Percentiles rank a stretch among this genome's conserved stretches.
Evolutionary conservation across 306 rosid genomes (phyloP).

Genomic region (Fagus crenata): DNA sequence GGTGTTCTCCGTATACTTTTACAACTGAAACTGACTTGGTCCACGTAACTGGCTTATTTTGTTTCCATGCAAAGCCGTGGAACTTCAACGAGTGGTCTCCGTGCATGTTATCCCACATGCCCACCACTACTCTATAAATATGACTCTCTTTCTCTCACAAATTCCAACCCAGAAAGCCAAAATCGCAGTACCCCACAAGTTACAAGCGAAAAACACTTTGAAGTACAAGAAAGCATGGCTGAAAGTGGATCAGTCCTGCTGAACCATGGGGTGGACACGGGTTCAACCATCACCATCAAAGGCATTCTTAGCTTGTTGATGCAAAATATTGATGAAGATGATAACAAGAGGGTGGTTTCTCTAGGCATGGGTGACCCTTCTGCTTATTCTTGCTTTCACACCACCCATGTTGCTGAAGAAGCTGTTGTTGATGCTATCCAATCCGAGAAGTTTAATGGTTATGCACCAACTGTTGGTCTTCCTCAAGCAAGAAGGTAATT

Average conservation of each 20-base stretch:
- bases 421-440: slow-evolving; percentile 61
- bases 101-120: slow-evolving; percentile 19
- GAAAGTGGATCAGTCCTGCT: slow-evolving; percentile 24
- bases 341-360: slow-evolving; percentile 52
- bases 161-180: neutral
- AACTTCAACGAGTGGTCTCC: slow-evolving; percentile 39
- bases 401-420: slow-evolving; percentile 50
- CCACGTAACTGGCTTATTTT: slow-evolving; percentile 12
- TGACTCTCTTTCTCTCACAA: neutral
- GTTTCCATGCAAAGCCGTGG: slow-evolving; percentile 12
- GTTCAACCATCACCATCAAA: slow-evolving; percentile 76
- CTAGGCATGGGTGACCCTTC: slow-evolving; percentile 94
- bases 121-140: neutral
- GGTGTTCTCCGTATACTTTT: too few relatives aligned
- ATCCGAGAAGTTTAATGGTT: slow-evolving; percentile 73
- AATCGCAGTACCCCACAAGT: neutral
- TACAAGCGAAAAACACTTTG: neutral
- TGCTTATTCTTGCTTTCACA: slow-evolving; percentile 57
- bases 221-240: slow-evolving; percentile 35
- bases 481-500: slow-evolving; percentile 67
- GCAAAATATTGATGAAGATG: slow-evolving; percentile 45
- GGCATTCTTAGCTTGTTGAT: slow-evolving; percentile 67
- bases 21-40: neutral
- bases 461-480: slow-evolving; percentile 87
- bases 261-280: slow-evolving; percentile 45